A percentile compares a stretch with the other conserved stretches of the same genome.
Conservation (phyloP, 2,329 filamentous ascomycete species). For the Mariannaea elegans region DNA sequence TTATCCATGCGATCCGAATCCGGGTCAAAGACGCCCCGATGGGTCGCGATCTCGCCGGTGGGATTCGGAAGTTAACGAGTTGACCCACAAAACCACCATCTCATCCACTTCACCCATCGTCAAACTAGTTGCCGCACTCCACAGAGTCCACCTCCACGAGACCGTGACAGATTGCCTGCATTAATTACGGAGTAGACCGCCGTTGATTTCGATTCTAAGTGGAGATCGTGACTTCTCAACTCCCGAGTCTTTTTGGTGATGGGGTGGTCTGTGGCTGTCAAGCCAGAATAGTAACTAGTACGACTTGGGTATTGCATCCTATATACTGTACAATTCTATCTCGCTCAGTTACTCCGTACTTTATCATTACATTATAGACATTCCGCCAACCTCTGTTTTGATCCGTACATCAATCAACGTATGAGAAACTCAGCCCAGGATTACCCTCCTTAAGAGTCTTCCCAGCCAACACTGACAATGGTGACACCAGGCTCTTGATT, state of each 20-base stretch:
- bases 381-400: background rate
- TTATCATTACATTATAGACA: background rate
- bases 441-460: conserved; percentile 43
- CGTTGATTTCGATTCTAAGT: background rate
- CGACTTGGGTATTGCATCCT: too few species aligned
- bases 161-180: background rate
- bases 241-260: background rate
- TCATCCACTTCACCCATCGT: background rate
- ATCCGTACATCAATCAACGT: conserved; percentile 32
- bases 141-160: background rate
- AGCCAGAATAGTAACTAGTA: too few species aligned
- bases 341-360: too few species aligned
- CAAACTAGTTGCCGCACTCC: too few species aligned
- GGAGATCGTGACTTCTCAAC: background rate
- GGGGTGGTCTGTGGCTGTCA: too few species aligned
- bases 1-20: conserved; percentile 4
- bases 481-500: conserved; percentile 31
- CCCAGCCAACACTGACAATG: conserved; percentile 38
- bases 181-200: too few species aligned
- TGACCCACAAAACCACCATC: background rate
- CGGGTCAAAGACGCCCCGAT: conserved; percentile 26
- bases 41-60: conserved; percentile 8
- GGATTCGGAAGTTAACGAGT: conserved; percentile 21
- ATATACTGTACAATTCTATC: too few species aligned
- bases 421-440: conserved; percentile 44